Evolutionary conservation across 139 green algal species (phyloP).

Genomic region (Penium margaritaceum): DNA sequence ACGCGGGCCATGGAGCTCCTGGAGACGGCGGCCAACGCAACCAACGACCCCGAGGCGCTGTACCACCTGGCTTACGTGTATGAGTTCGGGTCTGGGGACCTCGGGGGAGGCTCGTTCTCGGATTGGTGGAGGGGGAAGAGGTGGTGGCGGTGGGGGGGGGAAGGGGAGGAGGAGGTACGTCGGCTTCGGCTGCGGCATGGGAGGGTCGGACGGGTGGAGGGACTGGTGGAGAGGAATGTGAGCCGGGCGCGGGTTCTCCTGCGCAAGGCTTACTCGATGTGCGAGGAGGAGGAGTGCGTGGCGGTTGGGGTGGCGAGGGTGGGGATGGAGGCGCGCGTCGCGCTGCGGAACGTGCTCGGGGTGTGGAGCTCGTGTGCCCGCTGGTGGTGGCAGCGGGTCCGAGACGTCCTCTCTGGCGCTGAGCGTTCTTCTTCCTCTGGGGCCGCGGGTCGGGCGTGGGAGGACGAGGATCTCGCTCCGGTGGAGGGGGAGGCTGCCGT

Average conservation of each 20-base stretch:
- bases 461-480: background rate
- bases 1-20: background rate
- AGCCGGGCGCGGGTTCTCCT: background rate
- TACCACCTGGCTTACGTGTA: slow-evolving; percentile 7
- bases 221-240: background rate
- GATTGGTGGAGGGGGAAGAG: too few species aligned
- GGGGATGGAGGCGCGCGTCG: too few species aligned
- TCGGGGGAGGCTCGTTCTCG: background rate
- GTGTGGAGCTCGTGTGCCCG: too few species aligned
- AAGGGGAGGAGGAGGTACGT: background rate
- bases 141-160: background rate
- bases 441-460: background rate
- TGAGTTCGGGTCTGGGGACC: background rate
- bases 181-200: background rate
- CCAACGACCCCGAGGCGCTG: background rate
- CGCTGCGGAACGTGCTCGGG: too few species aligned
- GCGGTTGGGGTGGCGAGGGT: too few species aligned
- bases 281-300: too few species aligned
- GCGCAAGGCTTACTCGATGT: too few species aligned
- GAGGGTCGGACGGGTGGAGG: too few species aligned
- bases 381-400: too few species aligned
- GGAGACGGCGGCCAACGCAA: too few species aligned
- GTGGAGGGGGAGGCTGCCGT: background rate
- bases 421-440: too few species aligned
- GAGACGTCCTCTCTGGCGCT: too few species aligned